A percentile compares a stretch with the other conserved stretches of the same genome.
Evolutionary conservation across 768 basidiomycete species (phyloP).

Genomic region (Holtermannia corniformis): DNA sequence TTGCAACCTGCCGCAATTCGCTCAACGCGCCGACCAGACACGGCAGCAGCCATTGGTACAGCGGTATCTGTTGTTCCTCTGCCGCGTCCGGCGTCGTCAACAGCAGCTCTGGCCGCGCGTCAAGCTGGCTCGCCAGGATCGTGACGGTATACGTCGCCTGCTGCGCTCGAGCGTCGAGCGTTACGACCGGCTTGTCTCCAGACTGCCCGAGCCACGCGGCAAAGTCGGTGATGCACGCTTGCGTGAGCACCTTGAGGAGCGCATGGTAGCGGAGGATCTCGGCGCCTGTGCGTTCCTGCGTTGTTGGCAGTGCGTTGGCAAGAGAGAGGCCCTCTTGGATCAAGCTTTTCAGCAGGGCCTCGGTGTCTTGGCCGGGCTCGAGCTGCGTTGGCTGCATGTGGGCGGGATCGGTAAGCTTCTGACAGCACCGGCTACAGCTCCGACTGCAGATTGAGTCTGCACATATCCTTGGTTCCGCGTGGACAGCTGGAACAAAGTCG

Average conservation of each 20-base stretch:
- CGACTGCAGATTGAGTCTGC: too few species aligned
- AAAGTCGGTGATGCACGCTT: slow-evolving; percentile 22
- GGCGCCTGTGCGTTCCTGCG: neutral
- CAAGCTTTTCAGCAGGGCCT: slow-evolving; percentile 22
- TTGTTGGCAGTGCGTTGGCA: slow-evolving; percentile 1
- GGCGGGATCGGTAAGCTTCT: too few species aligned
- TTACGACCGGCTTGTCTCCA: neutral
- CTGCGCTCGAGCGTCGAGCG: neutral
- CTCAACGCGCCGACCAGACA: slow-evolving; percentile 6
- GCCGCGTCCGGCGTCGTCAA: neutral
- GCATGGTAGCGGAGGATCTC: slow-evolving; percentile 18
- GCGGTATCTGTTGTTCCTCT: slow-evolving; percentile 8
- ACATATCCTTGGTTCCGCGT: too few species aligned
- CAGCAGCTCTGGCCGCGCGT: slow-evolving; percentile 21
- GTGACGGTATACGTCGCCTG: slow-evolving; percentile 21
- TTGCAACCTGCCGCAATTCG: neutral
- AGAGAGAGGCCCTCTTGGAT: slow-evolving; percentile 25
- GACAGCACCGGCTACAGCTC: too few species aligned
- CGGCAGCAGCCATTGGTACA: slow-evolving; percentile 34
- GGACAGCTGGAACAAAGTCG: too few species aligned
- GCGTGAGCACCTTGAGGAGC: slow-evolving; percentile 24
- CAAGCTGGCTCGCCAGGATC: slow-evolving; percentile 18
- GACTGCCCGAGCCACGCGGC: neutral
- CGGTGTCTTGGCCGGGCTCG: too few species aligned
- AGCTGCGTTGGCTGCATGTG: too few species aligned